Evolutionary conservation across 768 basidiomycete species (phyloP).

Genomic region (Jaapia argillacea): DNA sequence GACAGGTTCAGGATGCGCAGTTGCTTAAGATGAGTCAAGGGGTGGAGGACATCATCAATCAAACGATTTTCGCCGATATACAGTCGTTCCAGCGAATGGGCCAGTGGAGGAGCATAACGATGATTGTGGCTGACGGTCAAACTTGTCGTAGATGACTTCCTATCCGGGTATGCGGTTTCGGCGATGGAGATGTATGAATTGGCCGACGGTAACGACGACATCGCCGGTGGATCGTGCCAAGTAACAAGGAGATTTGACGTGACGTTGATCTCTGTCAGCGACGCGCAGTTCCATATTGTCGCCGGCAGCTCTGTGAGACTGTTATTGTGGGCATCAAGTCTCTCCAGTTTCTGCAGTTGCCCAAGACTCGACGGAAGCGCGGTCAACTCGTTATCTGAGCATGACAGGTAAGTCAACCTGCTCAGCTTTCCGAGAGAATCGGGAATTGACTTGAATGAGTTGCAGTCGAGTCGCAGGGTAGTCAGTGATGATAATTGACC

Average conservation of each 20-base stretch:
- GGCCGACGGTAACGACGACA: conserved; percentile 1
- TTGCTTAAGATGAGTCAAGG: conserved; percentile 65
- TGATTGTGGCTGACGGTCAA: conserved; percentile 11
- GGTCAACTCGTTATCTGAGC: conserved; percentile 85
- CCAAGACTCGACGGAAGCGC: conserved; percentile 71
- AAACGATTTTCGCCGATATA: conserved; percentile 88
- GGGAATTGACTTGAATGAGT: conserved; percentile 76
- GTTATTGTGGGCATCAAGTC: conserved; percentile 87
- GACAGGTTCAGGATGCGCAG: conserved; percentile 82
- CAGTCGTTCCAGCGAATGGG: conserved; percentile 62
- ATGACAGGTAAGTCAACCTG: conserved; percentile 64
- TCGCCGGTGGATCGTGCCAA: conserved; percentile 36
- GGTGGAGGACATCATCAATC: conserved; percentile 67
- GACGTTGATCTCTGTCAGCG: conserved; percentile 65
- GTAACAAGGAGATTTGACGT: conserved; percentile 77
- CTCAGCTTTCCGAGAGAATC: conserved; percentile 71
- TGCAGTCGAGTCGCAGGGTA: conserved; percentile 72
- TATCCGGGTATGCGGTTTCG: conserved; percentile 18
- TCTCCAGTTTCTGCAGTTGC: conserved; percentile 59
- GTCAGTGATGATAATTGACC: conserved; percentile 64
- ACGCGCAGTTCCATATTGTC: conserved; percentile 77
- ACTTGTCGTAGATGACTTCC: conserved; percentile 33
- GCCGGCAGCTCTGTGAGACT: conserved; percentile 67
- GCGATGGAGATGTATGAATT: conserved; percentile 1
- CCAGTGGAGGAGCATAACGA: conserved; percentile 44